A percentile compares a stretch with the other conserved stretches of the same genome.
phyloP scores from a whole-genome alignment of 345 rosid species.

The Salix purpurea region DNA sequence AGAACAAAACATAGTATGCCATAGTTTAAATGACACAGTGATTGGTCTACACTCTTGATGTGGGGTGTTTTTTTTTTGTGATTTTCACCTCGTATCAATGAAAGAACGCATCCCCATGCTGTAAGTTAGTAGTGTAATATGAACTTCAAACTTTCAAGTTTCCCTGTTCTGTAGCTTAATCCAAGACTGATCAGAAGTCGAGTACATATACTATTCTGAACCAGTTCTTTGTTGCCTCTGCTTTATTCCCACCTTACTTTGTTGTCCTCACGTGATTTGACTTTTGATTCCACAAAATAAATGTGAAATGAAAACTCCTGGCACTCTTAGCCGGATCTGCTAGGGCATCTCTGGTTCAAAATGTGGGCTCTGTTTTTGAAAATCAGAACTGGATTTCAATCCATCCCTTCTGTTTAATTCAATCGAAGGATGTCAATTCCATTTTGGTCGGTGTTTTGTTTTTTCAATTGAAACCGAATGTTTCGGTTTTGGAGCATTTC shows the following conservation, averaged over 20 bases:
- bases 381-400: no score
- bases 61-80: slow-evolving; percentile 2
- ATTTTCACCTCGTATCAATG: slow-evolving; percentile 29
- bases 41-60: slow-evolving; percentile 10
- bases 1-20: slow-evolving; percentile 12
- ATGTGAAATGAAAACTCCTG: neutral
- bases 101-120: slow-evolving; percentile 31
- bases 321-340: neutral
- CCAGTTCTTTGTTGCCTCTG: no score
- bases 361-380: neutral
- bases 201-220: neutral
- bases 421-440: no score
- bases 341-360: neutral
- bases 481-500: no score
- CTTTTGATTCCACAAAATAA: no score
- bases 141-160: neutral
- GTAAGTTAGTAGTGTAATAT: slow-evolving; percentile 4
- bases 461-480: no score
- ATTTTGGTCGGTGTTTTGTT: no score
- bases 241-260: no score
- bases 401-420: neutral
- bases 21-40: slow-evolving; percentile 2
- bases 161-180: neutral
- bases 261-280: no score
- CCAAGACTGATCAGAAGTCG: neutral